Evolutionary conservation across 2,329 filamentous ascomycete genomes (phyloP), one percentile per base, ranked within the genome.

Genomic region (Ascochyta pisi): DNA sequence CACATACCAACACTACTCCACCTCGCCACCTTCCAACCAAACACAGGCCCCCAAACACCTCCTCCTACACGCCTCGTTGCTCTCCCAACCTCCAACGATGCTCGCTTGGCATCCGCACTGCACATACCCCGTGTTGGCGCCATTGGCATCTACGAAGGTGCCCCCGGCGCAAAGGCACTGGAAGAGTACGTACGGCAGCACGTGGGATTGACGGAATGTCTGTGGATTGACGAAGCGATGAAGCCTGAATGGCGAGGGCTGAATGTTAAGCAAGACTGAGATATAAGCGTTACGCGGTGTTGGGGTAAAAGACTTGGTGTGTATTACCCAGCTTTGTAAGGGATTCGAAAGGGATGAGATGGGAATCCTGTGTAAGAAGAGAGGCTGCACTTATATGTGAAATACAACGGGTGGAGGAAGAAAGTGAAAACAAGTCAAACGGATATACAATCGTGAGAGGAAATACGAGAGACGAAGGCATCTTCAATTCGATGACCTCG

Each of bases 101-200:
- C 83, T 15, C 81, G 81, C 12, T 74, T 92, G 15, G 83, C 83
- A 43, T 72, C 76, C 27, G 80, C 80, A 19, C 77, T 91, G 3
- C 84, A 84, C 2, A 79, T 91, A 9, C 85, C 86, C 0, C 81
- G 87, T 31, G 86, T 86, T 0, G 89, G 87, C 1, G 86, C 86
- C 22, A 76, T 92, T 29, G 89, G 83, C 0, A 70, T 92, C 6
- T 73, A 79, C 19, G 77, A 78, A 6, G 81, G 77, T 34, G 85
- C 87, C 0, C 86, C 86, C 0, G 82, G 84, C 38, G 80, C 84
- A 0, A 80, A 80, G 45, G 79, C 83, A 1, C 70, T 92, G 9
- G 69, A 87, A 23, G 80, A 86, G 4, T 84, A 86, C 62, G 80
- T 86, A 1, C 73, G 79, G 27, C 75, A 81, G 33, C 76, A 79